phyloP scores from a whole-genome alignment of 176 grass and related monocot species.

The Triticum turgidum region DNA sequence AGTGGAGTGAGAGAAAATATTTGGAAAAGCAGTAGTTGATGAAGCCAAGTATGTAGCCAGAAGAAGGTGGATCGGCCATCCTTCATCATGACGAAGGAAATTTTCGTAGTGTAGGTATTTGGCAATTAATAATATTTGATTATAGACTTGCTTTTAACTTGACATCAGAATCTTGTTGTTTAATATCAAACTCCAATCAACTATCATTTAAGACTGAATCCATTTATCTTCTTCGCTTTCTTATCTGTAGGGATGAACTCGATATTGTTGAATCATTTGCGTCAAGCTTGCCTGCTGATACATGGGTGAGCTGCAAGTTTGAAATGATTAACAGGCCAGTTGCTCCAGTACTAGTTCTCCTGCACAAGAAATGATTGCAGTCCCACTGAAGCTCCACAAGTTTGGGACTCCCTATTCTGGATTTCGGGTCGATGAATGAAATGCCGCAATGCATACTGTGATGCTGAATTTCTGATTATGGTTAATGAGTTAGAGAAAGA shows the following conservation, averaged over 20 bases:
- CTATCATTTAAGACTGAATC: too few species aligned
- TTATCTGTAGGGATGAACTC: too few species aligned
- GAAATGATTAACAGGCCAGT: slow-evolving; percentile 70
- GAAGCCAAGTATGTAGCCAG: too few species aligned
- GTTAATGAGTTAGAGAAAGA: neutral
- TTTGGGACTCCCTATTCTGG: neutral
- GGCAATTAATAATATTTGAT: too few species aligned
- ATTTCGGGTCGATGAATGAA: neutral
- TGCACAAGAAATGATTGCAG: slow-evolving; percentile 56
- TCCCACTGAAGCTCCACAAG: neutral
- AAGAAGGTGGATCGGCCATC: too few species aligned
- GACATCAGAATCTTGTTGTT: neutral
- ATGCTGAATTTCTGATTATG: neutral
- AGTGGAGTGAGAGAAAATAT: too few species aligned
- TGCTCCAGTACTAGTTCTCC: slow-evolving; percentile 57
- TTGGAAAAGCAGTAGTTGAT: too few species aligned
- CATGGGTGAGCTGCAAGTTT: slow-evolving; percentile 62
- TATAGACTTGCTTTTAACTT: neutral
- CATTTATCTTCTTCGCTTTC: too few species aligned
- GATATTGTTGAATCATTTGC: too few species aligned
- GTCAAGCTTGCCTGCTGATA: slow-evolving; percentile 23
- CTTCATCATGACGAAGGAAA: too few species aligned
- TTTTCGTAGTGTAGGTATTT: too few species aligned
- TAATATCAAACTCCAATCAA: neutral
- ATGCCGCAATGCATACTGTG: neutral